Conservation (phyloP, 2,329 filamentous ascomycete species). For the Calonectria montana region DNA sequence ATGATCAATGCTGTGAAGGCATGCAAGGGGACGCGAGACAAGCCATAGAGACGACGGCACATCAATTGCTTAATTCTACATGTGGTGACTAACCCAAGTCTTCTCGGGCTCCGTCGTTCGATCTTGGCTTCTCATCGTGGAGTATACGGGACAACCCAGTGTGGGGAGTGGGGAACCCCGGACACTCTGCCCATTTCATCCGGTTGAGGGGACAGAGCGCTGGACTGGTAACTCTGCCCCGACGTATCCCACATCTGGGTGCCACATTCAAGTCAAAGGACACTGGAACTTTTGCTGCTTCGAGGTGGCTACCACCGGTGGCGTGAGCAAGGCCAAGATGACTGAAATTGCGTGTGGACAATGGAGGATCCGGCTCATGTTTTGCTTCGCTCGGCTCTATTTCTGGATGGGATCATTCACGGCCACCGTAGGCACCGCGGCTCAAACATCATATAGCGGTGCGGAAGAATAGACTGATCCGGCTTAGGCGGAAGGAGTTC, state of each 20-base stretch:
- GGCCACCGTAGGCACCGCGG: not conserved
- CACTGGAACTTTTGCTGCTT: conserved; percentile 13
- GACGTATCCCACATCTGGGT: not conserved
- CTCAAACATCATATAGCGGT: not conserved
- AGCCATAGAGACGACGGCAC: not conserved
- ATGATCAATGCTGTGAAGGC: conserved; percentile 2
- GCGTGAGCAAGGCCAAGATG: not conserved
- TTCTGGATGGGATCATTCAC: not conserved
- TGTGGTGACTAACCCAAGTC: conserved; percentile 10
- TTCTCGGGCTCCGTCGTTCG: not conserved
- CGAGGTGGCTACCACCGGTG: not conserved
- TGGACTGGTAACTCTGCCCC: not conserved
- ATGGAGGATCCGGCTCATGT: not conserved
- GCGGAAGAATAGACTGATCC: not conserved
- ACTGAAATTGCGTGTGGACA: conserved; percentile 3
- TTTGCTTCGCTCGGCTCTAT: not conserved
- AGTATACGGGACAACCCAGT: conserved; percentile 15
- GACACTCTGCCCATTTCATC: conserved; percentile 16
- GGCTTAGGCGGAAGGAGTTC: not conserved
- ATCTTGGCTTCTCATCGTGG: conserved; percentile 13
- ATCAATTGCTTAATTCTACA: conserved; percentile 10
- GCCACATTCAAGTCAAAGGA: not conserved
- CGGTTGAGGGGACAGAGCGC: not conserved
- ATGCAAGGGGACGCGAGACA: conserved; percentile 1
- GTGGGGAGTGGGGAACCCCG: conserved; percentile 23